phyloP scores from a whole-genome alignment of 257 asterid genomes.

The Solanum corneliomulleri region DNA sequence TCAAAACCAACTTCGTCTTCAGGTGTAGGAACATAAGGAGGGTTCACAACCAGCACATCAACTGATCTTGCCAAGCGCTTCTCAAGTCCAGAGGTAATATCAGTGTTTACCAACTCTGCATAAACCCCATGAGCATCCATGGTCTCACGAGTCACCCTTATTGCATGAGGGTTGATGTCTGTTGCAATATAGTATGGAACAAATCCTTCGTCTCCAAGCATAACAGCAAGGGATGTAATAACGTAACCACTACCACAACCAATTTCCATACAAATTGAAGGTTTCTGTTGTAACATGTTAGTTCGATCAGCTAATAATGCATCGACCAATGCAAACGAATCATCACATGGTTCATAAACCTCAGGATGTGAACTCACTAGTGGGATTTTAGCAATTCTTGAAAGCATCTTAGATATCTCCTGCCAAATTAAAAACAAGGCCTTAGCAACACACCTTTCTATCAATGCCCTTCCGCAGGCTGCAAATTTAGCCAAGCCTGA shows the following conservation, averaged over 20 bases:
- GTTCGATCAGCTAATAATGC: conserved; percentile 62
- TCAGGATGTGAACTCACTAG: conserved; percentile 87
- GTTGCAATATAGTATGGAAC: conserved; percentile 54
- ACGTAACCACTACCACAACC: conserved; percentile 95
- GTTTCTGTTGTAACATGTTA: conserved; percentile 51
- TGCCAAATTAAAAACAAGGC: neutral
- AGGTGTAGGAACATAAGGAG: conserved; percentile 97
- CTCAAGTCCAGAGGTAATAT: conserved; percentile 49
- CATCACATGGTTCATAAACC: conserved; percentile 96
- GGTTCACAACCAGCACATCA: conserved; percentile 88
- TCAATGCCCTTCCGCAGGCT: neutral
- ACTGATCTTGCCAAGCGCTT: conserved; percentile 45
- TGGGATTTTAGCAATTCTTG: conserved; percentile 39
- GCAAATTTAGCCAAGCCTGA: neutral
- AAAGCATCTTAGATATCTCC: conserved; percentile 3
- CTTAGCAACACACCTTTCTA: neutral
- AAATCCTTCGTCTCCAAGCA: conserved; percentile 35
- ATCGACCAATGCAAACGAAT: conserved; percentile 47
- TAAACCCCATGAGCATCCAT: conserved; percentile 52
- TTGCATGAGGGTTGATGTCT: conserved; percentile 76
- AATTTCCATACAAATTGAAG: conserved; percentile 18
- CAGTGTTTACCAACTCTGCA: conserved; percentile 22
- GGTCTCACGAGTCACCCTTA: conserved; percentile 52
- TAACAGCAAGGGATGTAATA: conserved; percentile 74
- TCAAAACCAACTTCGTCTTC: conserved; percentile 81